A percentile compares a stretch with the other conserved stretches of the same genome.
Evolutionary conservation across 2,329 filamentous ascomycete species (phyloP).

Genomic region (Penicillium decumbens): DNA sequence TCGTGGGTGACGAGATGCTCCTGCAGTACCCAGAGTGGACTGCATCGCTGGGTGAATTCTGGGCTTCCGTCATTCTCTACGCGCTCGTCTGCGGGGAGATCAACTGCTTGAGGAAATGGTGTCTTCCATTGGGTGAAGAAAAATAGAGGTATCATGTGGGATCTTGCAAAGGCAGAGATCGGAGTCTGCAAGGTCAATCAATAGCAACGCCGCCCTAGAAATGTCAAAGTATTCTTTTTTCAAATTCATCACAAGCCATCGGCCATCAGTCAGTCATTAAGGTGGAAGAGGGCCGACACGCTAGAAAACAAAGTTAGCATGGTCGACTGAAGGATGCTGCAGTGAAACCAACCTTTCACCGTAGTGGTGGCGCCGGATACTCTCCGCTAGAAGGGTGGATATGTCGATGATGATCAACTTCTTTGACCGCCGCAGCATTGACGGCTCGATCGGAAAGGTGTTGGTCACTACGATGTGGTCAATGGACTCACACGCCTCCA

Average conservation of each 20-base stretch:
- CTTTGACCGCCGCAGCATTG: constrained; percentile 63
- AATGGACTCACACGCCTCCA: constrained; percentile 90
- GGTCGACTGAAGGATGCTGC: neutral
- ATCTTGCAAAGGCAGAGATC: constrained; percentile 14
- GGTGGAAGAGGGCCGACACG: constrained; percentile 58
- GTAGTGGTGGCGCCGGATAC: constrained; percentile 93
- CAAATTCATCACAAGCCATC: constrained; percentile 17
- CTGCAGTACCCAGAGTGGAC: constrained; percentile 65
- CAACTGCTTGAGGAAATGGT: constrained; percentile 7
- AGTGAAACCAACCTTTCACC: constrained; percentile 63
- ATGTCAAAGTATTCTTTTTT: constrained; percentile 3
- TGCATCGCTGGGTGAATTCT: constrained; percentile 62
- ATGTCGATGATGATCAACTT: constrained; percentile 90
- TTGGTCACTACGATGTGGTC: constrained; percentile 94
- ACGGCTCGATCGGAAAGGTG: constrained; percentile 83
- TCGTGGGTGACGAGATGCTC: constrained; percentile 62
- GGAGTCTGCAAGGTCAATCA: constrained; percentile 21
- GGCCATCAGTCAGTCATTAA: constrained; percentile 46
- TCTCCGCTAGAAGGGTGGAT: constrained; percentile 80
- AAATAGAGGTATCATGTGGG: constrained; percentile 23
- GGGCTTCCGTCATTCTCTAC: neutral
- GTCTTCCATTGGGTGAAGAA: constrained; percentile 10
- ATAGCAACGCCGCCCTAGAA: constrained; percentile 19
- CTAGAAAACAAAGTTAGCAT: constrained; percentile 28
- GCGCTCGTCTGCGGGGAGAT: neutral